Conservation (phyloP, 2,329 filamentous ascomycete species). For the Penicillium sp. region DNA sequence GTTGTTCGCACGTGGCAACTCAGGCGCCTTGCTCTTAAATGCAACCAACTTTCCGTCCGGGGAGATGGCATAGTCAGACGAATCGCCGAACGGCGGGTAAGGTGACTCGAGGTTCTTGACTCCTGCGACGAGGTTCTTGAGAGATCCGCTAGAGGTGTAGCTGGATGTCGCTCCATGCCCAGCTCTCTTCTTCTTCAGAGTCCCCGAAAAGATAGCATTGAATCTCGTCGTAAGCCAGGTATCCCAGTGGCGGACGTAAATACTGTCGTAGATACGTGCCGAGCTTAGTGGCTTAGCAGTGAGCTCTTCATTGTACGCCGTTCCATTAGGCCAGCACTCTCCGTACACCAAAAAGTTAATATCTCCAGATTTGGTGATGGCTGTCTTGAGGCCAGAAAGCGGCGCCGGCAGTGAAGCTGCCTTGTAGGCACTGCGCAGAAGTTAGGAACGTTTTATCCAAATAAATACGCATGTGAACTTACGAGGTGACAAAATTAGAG, state of each 20-base stretch:
- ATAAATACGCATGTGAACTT: conserved; percentile 5
- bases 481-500: conserved; percentile 36
- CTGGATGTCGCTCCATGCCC: conserved; percentile 38
- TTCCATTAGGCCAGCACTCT: conserved; percentile 66
- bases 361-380: conserved; percentile 41
- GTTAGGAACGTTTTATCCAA: background rate
- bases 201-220: conserved; percentile 72
- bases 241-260: conserved; percentile 85
- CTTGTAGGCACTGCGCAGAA: conserved; percentile 33
- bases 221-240: conserved; percentile 68
- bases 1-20: conserved; percentile 54
- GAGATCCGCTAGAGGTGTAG: conserved; percentile 53
- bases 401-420: conserved; percentile 40
- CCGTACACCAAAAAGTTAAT: conserved; percentile 58
- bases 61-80: conserved; percentile 72
- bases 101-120: conserved; percentile 48
- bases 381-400: conserved; percentile 42
- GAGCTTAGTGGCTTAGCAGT: conserved; percentile 61
- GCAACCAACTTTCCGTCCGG: conserved; percentile 42
- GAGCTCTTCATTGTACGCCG: conserved; percentile 65
- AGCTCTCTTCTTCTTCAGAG: conserved; percentile 47
- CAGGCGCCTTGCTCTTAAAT: conserved; percentile 46
- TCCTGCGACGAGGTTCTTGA: conserved; percentile 48
- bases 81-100: conserved; percentile 68
- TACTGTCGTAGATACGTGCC: conserved; percentile 69